Evolutionary conservation across 2,329 filamentous ascomycete genomes (phyloP).

Genomic region (Gremmenia infestans): DNA sequence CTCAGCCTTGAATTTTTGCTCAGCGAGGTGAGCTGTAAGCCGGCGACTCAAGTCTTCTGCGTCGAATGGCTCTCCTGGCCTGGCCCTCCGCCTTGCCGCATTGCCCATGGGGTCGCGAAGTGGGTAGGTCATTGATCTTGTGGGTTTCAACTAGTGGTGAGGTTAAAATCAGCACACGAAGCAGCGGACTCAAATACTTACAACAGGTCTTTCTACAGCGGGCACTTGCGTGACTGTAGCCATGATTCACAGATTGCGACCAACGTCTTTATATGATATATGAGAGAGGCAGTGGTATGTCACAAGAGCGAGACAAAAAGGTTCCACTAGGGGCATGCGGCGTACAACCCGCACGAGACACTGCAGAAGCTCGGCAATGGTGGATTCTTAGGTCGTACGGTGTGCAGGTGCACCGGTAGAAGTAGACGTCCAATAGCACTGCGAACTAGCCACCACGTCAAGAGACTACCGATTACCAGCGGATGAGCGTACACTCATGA

Average conservation of each 20-base stretch:
- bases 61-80: constrained; percentile 41
- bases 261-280: constrained; percentile 7
- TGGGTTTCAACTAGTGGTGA: constrained; percentile 16
- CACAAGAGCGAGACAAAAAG: not conserved
- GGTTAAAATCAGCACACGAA: constrained; percentile 8
- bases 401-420: not conserved
- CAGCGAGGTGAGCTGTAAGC: constrained; percentile 44
- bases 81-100: constrained; percentile 21
- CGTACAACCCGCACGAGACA: not conserved
- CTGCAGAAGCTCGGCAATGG: not conserved
- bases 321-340: not conserved
- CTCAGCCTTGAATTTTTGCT: constrained; percentile 41
- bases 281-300: not conserved
- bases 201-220: constrained; percentile 6
- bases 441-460: too few species aligned
- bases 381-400: not conserved
- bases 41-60: constrained; percentile 51
- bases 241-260: constrained; percentile 1
- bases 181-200: constrained; percentile 6
- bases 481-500: too few species aligned
- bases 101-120: constrained; percentile 14
- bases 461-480: too few species aligned
- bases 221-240: constrained; percentile 5
- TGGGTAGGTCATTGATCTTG: constrained; percentile 25
- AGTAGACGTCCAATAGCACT: not conserved